Evolutionary conservation across 345 rosid genomes (phyloP).

Genomic region (Syzygium aqueum): DNA sequence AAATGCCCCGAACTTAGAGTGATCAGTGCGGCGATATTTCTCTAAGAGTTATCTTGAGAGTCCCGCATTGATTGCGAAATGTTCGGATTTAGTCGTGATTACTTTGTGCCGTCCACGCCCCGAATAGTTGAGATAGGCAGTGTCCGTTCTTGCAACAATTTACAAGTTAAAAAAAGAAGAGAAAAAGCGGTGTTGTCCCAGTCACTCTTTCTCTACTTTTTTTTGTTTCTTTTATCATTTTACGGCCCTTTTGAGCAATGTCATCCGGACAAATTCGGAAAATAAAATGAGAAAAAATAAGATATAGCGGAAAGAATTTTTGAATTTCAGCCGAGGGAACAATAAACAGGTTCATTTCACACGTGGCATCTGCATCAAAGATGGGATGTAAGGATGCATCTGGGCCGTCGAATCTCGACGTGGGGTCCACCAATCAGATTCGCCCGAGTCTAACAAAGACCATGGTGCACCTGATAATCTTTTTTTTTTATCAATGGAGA

Average conservation of each 20-base stretch:
- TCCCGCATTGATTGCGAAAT: background rate
- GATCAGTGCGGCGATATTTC: background rate
- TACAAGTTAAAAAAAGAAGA: background rate
- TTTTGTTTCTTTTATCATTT: background rate
- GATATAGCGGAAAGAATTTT: background rate
- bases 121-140: background rate
- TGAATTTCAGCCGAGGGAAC: background rate
- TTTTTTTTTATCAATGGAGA: background rate
- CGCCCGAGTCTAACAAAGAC: background rate
- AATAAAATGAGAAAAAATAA: background rate
- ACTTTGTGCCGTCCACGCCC: rapidly evolving
- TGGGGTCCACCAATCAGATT: background rate
- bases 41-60: background rate
- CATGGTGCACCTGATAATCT: background rate
- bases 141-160: background rate
- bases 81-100: background rate
- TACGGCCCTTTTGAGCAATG: background rate
- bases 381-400: background rate
- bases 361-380: too few relatives aligned
- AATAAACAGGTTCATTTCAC: background rate
- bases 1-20: too few relatives aligned
- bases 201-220: background rate
- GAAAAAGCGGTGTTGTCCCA: background rate
- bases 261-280: background rate
- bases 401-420: background rate